A percentile compares a stretch with the other conserved stretches of the same genome.
Conservation (phyloP, 768 basidiomycete genomes). For the Boletus rex-veris region DNA sequence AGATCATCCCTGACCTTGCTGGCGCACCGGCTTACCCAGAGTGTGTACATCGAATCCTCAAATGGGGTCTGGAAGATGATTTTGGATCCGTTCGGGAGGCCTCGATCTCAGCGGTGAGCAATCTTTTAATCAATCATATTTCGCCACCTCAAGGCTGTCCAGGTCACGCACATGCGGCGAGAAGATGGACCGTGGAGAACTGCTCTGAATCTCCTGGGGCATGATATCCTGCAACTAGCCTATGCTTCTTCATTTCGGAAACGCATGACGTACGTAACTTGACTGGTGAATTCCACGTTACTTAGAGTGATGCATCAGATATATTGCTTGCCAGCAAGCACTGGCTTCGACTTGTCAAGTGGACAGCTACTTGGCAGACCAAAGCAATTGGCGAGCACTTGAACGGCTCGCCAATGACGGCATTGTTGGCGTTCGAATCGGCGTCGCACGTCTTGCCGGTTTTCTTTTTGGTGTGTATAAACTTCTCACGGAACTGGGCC, state of each 20-base stretch:
- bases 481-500: not conserved
- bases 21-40: constrained; percentile 42
- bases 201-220: constrained; percentile 37
- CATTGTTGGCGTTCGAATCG: constrained; percentile 83
- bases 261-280: constrained; percentile 64
- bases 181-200: constrained; percentile 35
- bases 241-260: constrained; percentile 49
- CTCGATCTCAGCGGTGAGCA: constrained; percentile 60
- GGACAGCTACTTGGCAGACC: constrained; percentile 39
- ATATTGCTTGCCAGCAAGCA: constrained; percentile 68
- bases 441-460: constrained; percentile 71
- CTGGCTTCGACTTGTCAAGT: constrained; percentile 40
- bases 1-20: constrained; percentile 50
- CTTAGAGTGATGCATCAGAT: constrained; percentile 43
- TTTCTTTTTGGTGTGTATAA: constrained; percentile 48
- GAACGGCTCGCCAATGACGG: constrained; percentile 56
- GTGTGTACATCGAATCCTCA: constrained; percentile 53
- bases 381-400: constrained; percentile 49
- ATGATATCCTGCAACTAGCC: constrained; percentile 44
- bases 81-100: constrained; percentile 86
- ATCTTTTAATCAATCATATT: constrained; percentile 4
- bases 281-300: constrained; percentile 9
- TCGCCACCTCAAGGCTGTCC: constrained; percentile 15
- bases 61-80: constrained; percentile 63
- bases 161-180: constrained; percentile 50